These are phyloP conservation scores for Arthrobotrys sphaeroides DNA, from an alignment of 2,329 filamentous ascomycete species.

Conservation along the genomic window DNA sequence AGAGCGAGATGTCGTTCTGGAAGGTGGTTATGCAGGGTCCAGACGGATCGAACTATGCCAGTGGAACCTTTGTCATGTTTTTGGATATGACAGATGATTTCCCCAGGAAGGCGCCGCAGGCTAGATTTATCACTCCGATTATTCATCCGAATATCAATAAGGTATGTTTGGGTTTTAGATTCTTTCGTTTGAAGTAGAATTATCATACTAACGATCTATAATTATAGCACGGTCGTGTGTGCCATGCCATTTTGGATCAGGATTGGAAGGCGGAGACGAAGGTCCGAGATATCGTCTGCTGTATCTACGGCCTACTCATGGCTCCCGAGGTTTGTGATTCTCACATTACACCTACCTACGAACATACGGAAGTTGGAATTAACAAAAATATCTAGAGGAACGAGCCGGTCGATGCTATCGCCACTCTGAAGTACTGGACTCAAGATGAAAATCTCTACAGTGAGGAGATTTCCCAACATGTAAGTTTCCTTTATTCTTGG, in stretches of 20 bases:
- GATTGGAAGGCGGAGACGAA: conserved; percentile 55
- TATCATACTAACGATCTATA: background rate
- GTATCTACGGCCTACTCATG: conserved; percentile 56
- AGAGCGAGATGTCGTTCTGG: conserved; percentile 56
- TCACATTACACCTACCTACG: too few relatives aligned
- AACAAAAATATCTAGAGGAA: conserved; percentile 17
- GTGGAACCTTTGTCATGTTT: conserved; percentile 55
- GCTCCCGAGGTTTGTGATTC: conserved; percentile 52
- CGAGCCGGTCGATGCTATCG: conserved; percentile 55
- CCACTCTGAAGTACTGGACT: conserved; percentile 55
- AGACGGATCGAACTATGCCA: conserved; percentile 33
- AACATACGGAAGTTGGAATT: background rate
- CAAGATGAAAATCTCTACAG: conserved; percentile 52
- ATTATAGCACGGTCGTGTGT: conserved; percentile 57
- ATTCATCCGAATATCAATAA: conserved; percentile 58
- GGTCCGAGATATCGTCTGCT: conserved; percentile 55
- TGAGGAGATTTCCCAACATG: conserved; percentile 55
- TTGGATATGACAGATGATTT: conserved; percentile 55
- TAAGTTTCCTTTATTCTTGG: conserved; percentile 8
- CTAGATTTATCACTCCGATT: conserved; percentile 56
- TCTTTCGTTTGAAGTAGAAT: background rate
- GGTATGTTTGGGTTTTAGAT: conserved; percentile 30
- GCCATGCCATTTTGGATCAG: conserved; percentile 56
- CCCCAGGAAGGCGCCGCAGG: conserved; percentile 54
- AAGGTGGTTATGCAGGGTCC: conserved; percentile 54